Percentiles rank a stretch among this genome's conserved stretches.
These are phyloP conservation scores for Trapa bicornis DNA, from an alignment of 345 rosid genomes.

Conservation along the genomic window DNA sequence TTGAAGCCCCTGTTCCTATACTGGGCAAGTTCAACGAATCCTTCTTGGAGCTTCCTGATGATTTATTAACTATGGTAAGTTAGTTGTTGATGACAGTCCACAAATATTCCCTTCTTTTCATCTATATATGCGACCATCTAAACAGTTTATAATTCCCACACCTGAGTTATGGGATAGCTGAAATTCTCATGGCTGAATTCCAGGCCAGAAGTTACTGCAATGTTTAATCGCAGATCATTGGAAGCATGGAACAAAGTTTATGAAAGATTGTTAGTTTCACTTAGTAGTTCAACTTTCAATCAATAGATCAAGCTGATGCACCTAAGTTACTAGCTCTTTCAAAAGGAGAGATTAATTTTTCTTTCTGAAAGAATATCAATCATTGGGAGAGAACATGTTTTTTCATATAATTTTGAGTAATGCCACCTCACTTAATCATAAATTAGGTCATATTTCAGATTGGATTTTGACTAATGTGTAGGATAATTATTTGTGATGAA, in stretches of 20 bases:
- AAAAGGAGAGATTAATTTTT: not conserved
- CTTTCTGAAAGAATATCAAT: not conserved
- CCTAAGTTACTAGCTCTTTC: not conserved
- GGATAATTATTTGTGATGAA: not conserved
- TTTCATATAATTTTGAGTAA: not conserved
- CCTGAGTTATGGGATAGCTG: too few relatives aligned
- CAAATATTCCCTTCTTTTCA: not conserved
- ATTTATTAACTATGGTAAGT: constrained; percentile 74
- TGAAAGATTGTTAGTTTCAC: not conserved
- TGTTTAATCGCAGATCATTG: not conserved
- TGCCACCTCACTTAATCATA: not conserved
- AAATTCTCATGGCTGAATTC: too few relatives aligned
- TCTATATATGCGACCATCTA: not conserved
- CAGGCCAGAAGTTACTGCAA: too few relatives aligned
- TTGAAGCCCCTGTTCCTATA: constrained; percentile 82
- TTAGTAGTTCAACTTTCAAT: not conserved
- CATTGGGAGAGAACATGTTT: not conserved
- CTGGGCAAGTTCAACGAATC: constrained; percentile 75
- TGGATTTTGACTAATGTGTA: not conserved
- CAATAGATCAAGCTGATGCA: not conserved
- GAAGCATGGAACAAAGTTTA: not conserved
- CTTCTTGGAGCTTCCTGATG: constrained; percentile 85
- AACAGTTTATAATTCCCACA: not conserved
- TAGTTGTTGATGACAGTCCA: not conserved
- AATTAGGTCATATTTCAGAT: not conserved